These are phyloP conservation scores for Kuraishia floccosa DNA, from an alignment of 805 yeast species.

Conservation along the genomic window DNA sequence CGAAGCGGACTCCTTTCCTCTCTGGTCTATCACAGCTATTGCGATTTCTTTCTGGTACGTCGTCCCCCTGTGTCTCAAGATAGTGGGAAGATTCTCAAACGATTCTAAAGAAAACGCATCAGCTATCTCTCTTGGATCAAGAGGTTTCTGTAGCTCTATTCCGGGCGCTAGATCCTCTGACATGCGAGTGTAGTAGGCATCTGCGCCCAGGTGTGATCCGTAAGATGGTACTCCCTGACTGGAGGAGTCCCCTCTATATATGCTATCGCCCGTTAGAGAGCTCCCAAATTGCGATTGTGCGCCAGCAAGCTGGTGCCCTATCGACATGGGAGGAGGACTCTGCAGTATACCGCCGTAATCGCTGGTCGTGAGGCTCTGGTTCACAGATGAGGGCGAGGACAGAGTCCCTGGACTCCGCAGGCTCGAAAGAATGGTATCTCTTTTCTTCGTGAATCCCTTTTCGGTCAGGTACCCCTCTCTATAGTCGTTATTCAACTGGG, in stretches of 20 bases:
- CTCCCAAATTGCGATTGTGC: too few species aligned
- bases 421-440: conserved; percentile 25
- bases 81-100: conserved; percentile 56
- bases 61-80: conserved; percentile 63
- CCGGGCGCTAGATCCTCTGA: conserved; percentile 8
- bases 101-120: conserved; percentile 24
- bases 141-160: conserved; percentile 42
- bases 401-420: too few species aligned
- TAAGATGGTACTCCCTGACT: background rate
- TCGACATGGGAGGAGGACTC: background rate
- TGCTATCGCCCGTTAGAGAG: background rate
- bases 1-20: conserved; percentile 67
- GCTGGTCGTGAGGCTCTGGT: background rate
- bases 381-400: too few species aligned
- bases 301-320: background rate
- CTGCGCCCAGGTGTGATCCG: too few species aligned
- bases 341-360: background rate
- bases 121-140: conserved; percentile 46
- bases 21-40: conserved; percentile 56
- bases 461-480: conserved; percentile 64
- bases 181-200: too few species aligned
- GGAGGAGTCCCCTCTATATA: background rate
- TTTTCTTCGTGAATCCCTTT: conserved; percentile 57
- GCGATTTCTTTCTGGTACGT: conserved; percentile 61
- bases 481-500: conserved; percentile 35